Percentiles rank a stretch among this genome's conserved stretches.
Evolutionary conservation across 208 protist genomes (phyloP).

Genomic region (Balamuthia mandrillaris): DNA sequence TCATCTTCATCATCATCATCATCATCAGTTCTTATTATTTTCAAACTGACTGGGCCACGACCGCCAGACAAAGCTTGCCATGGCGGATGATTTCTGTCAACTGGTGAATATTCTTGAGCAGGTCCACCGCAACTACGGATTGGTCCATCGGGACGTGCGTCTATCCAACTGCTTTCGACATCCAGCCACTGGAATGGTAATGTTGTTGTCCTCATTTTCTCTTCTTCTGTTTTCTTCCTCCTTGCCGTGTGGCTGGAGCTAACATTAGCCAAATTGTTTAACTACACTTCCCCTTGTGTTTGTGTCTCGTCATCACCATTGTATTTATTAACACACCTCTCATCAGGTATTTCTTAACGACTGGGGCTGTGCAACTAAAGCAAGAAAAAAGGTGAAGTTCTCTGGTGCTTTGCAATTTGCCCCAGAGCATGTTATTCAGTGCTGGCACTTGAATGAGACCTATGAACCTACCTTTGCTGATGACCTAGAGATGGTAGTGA

Average conservation of each 20-base stretch:
- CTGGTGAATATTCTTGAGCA: not conserved
- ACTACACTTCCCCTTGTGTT: too few relatives aligned
- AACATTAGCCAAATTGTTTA: too few relatives aligned
- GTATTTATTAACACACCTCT: not conserved
- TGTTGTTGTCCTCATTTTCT: not conserved
- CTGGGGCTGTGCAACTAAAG: not conserved
- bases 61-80: not conserved
- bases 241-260: too few relatives aligned
- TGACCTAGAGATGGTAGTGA: not conserved
- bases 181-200: not conserved
- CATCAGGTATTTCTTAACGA: not conserved
- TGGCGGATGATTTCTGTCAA: conserved; percentile 3
- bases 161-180: not conserved
- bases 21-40: too few relatives aligned
- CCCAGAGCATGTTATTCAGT: not conserved
- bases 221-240: too few relatives aligned
- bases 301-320: too few relatives aligned
- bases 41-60: too few relatives aligned
- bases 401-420: not conserved
- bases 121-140: not conserved
- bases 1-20: too few relatives aligned
- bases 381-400: not conserved
- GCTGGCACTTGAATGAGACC: not conserved
- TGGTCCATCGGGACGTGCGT: not conserved
- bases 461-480: not conserved